Conservation (phyloP, 1,284 basidiomycete genomes). For the Afroboletus lepidellus region DNA sequence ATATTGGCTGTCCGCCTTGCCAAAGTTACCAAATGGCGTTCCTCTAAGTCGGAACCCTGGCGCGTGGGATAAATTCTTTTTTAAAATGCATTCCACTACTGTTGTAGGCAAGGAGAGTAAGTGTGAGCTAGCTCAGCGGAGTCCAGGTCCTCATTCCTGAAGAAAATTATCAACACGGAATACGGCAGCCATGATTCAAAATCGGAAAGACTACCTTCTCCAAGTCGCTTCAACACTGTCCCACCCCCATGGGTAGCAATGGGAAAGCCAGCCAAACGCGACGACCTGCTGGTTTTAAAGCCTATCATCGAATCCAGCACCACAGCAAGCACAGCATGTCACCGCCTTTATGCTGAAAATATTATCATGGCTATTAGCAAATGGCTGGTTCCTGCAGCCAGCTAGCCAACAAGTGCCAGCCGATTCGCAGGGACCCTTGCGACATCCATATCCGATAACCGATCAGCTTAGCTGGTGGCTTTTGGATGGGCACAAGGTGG, state of each 20-base stretch:
- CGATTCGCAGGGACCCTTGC: background rate
- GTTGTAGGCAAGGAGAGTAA: background rate
- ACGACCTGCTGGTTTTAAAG: background rate
- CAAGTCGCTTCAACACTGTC: background rate
- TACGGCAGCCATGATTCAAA: background rate
- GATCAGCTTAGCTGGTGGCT: background rate
- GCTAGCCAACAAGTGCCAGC: constrained; percentile 2
- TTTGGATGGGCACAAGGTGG: constrained; percentile 1
- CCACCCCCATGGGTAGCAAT: background rate
- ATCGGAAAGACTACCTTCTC: constrained; percentile 4
- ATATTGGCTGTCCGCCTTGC: constrained; percentile 6
- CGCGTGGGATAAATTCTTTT: constrained; percentile 13
- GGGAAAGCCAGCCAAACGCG: background rate
- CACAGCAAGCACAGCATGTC: constrained; percentile 23
- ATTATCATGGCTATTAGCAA: background rate
- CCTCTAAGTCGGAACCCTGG: background rate
- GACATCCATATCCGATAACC: background rate
- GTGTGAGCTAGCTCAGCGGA: background rate
- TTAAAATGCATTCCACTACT: background rate
- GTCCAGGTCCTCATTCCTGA: background rate
- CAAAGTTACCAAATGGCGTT: background rate
- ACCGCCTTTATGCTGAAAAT: constrained; percentile 5
- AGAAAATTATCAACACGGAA: background rate
- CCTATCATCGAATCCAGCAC: background rate
- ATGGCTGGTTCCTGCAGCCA: background rate